These are phyloP conservation scores for Paecilomyces sp. DNA, from an alignment of 2,329 filamentous ascomycete species.

Conservation along the genomic window DNA sequence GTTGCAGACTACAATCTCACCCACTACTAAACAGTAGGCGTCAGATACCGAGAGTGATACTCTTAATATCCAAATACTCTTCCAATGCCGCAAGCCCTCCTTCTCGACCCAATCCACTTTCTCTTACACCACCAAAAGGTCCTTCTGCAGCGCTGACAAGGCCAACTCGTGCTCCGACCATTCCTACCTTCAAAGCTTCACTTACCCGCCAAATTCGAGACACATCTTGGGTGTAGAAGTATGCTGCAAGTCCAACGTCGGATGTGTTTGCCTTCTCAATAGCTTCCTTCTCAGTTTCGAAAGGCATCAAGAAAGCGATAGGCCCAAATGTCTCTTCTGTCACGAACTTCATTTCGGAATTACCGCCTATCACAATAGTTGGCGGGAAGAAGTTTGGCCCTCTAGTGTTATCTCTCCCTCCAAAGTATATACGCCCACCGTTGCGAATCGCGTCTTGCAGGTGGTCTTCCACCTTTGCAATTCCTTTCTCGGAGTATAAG, in stretches of 20 bases:
- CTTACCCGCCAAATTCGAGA: slow-evolving; percentile 54
- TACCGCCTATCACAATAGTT: slow-evolving; percentile 13
- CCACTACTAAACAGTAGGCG: no score
- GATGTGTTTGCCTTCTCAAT: slow-evolving; percentile 72
- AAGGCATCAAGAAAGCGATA: slow-evolving; percentile 13
- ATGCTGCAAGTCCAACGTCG: slow-evolving; percentile 84
- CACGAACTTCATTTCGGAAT: slow-evolving; percentile 13
- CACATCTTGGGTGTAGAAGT: slow-evolving; percentile 72
- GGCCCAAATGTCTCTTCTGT: slow-evolving; percentile 26
- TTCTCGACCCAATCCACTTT: slow-evolving; percentile 74
- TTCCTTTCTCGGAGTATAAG: background rate
- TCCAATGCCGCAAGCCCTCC: slow-evolving; percentile 70
- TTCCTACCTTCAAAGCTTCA: slow-evolving; percentile 47
- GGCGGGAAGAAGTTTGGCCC: slow-evolving; percentile 17
- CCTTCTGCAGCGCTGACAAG: slow-evolving; percentile 48
- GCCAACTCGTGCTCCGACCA: slow-evolving; percentile 65
- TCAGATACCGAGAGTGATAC: background rate
- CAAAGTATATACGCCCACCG: slow-evolving; percentile 19
- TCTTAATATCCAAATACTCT: slow-evolving; percentile 43
- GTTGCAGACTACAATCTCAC: no score
- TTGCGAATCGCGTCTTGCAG: slow-evolving; percentile 18
- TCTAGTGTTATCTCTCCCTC: slow-evolving; percentile 9
- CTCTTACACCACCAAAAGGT: slow-evolving; percentile 73
- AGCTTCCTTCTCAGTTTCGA: slow-evolving; percentile 83
- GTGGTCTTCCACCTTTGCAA: slow-evolving; percentile 14